Evolutionary conservation across 306 rosid genomes (phyloP), one percentile per base, ranked within the genome.

Genomic region (Rosa multiflora): DNA sequence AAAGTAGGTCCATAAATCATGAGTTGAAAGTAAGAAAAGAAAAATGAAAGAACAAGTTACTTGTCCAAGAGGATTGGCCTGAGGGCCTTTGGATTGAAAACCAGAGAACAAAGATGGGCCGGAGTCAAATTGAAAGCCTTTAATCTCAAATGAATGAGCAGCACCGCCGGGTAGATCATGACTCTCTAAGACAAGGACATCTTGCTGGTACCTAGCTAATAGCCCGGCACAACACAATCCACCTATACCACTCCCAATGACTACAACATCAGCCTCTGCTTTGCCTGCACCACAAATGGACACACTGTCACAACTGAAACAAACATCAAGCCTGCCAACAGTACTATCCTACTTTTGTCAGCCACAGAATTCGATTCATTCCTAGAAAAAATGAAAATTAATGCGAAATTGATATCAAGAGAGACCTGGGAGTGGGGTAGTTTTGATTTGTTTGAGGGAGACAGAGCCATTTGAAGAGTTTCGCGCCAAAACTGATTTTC

Each of bases 41-140:
- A 40, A 62, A 72, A 40, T 13, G 59, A 15, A 29, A 14, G 5
- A 32, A 21, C 40, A 43, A 37, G 20, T 77, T 81, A 87, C 96
- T 82, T 92, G 96, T 17, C 91, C 92, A 67, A 94, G 94, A 76
- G 98, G 98, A 83, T 94, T 94, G 0, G 94, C 97, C 86, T 92
- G 96, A 76, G 89, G 97, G 82, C 98, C 97, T 77, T 96, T 88
- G 51, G 97, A 92, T 79, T 94, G 90, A 85, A 94, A 89, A 61
- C 97, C 97, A 23, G 97, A 92, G 85, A 91, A 92, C 39, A 94
- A 78, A 23, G 98, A 94, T 10, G 98, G 97, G 6, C 97, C 97
- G 2, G 97, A 94, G 87, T 94, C 97, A 75, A 94, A 91, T 23
- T 89, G 88, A 80, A 83, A 94, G 69, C 97, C 97, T 78, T 87